phyloP scores from a whole-genome alignment of 352 stramenopile genomes.

The Phytopythium vexans region DNA sequence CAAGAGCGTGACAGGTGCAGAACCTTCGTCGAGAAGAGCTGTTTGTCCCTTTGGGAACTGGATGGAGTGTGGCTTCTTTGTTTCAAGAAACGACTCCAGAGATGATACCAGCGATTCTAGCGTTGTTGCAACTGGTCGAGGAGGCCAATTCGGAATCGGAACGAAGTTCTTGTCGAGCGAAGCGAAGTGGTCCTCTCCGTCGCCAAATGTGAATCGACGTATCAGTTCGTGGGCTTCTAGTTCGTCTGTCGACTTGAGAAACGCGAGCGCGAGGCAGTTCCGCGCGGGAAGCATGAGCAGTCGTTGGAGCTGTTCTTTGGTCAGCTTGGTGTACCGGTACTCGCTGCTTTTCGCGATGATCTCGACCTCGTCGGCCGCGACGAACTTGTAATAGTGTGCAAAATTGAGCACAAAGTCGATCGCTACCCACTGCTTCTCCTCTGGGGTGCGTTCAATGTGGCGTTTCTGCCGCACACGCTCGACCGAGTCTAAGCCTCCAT shows the following conservation, averaged over 20 bases:
- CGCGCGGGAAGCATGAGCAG: constrained; percentile 54
- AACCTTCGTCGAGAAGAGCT: constrained; percentile 34
- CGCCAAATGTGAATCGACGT: constrained; percentile 66
- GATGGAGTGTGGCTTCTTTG: too few species aligned
- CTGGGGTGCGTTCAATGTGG: constrained; percentile 32
- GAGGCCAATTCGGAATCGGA: neutral
- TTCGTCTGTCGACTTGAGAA: constrained; percentile 58
- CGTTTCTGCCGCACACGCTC: constrained; percentile 49
- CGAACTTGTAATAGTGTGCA: constrained; percentile 65
- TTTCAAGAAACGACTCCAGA: neutral
- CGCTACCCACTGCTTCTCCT: constrained; percentile 68
- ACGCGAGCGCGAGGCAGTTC: constrained; percentile 67
- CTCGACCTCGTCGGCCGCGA: constrained; percentile 49
- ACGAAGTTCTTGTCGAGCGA: constrained; percentile 39
- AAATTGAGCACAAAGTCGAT: constrained; percentile 65
- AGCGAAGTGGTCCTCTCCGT: constrained; percentile 62
- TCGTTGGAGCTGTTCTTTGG: constrained; percentile 41
- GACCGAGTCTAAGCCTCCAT: constrained; percentile 8
- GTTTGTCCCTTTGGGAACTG: neutral
- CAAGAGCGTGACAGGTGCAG: constrained; percentile 25
- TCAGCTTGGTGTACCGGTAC: constrained; percentile 42
- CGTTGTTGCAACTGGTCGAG: constrained; percentile 8
- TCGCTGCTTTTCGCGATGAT: constrained; percentile 52
- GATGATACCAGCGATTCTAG: neutral
- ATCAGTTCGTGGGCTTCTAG: constrained; percentile 55